phyloP scores from a whole-genome alignment of 2,329 filamentous ascomycete species.

The Botrytis sinoallii region DNA sequence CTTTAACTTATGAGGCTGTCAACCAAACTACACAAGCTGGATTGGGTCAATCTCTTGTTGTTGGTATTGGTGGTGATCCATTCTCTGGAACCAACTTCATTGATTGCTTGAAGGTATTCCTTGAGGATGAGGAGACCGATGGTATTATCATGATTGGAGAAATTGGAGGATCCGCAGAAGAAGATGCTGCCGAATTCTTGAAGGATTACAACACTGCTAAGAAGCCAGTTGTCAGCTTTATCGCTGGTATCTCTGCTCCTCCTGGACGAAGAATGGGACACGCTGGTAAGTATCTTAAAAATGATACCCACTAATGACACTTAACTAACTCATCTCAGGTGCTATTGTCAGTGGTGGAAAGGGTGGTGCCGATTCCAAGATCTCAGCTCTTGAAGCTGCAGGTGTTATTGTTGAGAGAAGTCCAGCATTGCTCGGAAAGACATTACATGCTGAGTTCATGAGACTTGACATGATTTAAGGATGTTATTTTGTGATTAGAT shows the following conservation, averaged over 20 bases:
- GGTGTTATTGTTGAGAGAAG: constrained; percentile 96
- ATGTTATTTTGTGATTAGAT: constrained; percentile 30
- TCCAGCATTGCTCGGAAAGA: constrained; percentile 87
- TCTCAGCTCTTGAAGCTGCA: constrained; percentile 85
- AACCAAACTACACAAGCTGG: constrained; percentile 98
- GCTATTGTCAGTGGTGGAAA: constrained; percentile 97
- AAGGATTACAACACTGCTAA: constrained; percentile 86
- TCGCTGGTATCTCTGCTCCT: constrained; percentile 95
- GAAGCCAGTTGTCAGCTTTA: constrained; percentile 97
- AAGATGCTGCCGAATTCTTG: constrained; percentile 96
- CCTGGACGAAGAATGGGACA: constrained; percentile 97
- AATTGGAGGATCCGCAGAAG: constrained; percentile 95
- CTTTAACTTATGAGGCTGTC: constrained; percentile 98
- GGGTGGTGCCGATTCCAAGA: constrained; percentile 98
- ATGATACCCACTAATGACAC: neutral
- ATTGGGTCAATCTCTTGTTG: constrained; percentile 94
- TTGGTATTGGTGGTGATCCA: constrained; percentile 97
- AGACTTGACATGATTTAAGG: constrained; percentile 86
- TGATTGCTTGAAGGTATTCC: constrained; percentile 96
- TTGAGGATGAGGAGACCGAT: constrained; percentile 92
- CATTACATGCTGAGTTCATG: constrained; percentile 92
- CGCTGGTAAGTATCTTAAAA: constrained; percentile 58
- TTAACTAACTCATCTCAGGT: constrained; percentile 39
- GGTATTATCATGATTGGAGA: constrained; percentile 99
- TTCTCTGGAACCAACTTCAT: constrained; percentile 99